Base-by-base conservation (phyloP, 1,284 basidiomycete species). In the Malassezia cuniculi region DNA sequence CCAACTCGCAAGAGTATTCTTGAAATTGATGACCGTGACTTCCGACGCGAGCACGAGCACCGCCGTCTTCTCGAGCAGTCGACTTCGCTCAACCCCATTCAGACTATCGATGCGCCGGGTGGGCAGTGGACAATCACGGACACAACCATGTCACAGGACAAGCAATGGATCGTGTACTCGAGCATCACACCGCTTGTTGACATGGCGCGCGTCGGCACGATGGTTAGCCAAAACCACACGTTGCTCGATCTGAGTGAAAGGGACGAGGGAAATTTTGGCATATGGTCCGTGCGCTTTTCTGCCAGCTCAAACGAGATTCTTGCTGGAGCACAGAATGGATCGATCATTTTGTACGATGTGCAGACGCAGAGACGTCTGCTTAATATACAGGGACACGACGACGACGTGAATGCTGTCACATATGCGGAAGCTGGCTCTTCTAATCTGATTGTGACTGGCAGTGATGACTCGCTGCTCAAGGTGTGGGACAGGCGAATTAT, bases 251-350 rank as follows among this genome's bases (percentile, higher is more conserved):
- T n/a, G n/a, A n/a, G n/a, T n/a, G n/a, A 21, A 26, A 24, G n/a
- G n/a, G 27, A 19, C 3, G 11, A 27, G 24, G 71, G 60, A 20
- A 47, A 55, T 27, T 42, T 35, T 27, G 55, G 57, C 69, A 85
- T 95, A 40, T 95, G 84, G 81, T 80, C 83, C 50, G 85, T 93
- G 63, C 78, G 85, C 17, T 97, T 95, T 66, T 93, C 85, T 22
- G 85, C 87, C 10, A 89, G 95, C 59, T 87, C 86, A 0, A 82
- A 82, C 41, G 93, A 97, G 69, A 79, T 95, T 21, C 71, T 78
- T 6, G 76, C 75, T 0, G 76, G 76, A 14, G 72, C 57, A 5
- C 56, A 61, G 16, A 77, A 74, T 36, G 78, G 80, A 5, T 76
- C 78, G 42, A 78, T 87, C 26, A 82, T 82, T 60, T 82, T 84